A percentile compares a stretch with the other conserved stretches of the same genome.
Evolutionary conservation across 2,329 filamentous ascomycete species (phyloP).

Genomic region (Fusarium torreyae): DNA sequence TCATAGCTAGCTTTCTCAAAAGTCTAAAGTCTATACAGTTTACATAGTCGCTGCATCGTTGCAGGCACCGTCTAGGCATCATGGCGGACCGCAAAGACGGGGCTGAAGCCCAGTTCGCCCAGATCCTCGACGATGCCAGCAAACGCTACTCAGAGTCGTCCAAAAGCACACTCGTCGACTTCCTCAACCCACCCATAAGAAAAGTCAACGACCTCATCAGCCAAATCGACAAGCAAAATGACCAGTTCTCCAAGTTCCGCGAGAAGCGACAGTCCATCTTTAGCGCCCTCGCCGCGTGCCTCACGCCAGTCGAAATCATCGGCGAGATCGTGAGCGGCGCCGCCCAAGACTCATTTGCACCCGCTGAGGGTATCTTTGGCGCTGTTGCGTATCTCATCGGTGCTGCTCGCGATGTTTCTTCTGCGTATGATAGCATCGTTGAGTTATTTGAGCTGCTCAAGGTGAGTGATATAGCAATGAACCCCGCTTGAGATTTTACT

Average conservation of each 20-base stretch:
- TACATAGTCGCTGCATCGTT: neutral
- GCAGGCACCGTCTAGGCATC: constrained; percentile 21
- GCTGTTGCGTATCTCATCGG: constrained; percentile 61
- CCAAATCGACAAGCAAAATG: constrained; percentile 56
- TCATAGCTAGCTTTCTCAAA: too few species aligned
- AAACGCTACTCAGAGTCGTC: constrained; percentile 53
- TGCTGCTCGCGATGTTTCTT: constrained; percentile 62
- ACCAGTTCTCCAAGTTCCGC: constrained; percentile 56
- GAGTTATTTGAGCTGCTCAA: constrained; percentile 61
- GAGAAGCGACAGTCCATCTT: constrained; percentile 55
- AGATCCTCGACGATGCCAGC: constrained; percentile 55
- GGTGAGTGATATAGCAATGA: constrained; percentile 40
- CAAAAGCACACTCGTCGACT: constrained; percentile 52
- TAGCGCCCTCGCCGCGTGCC: constrained; percentile 50
- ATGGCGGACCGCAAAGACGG: constrained; percentile 42
- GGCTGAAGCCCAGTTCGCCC: constrained; percentile 47
- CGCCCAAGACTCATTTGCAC: constrained; percentile 58
- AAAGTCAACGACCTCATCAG: constrained; percentile 53
- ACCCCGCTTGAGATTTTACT: constrained; percentile 34
- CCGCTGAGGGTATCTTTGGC: constrained; percentile 59
- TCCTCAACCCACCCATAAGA: constrained; percentile 53
- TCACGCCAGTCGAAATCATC: constrained; percentile 58
- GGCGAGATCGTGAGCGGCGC: constrained; percentile 57
- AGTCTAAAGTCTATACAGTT: neutral
- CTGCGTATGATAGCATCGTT: constrained; percentile 62